Evolutionary conservation across 2,329 filamentous ascomycete species (phyloP), one percentile per base, ranked within the genome.

Genomic region (Colletotrichum sp.): DNA sequence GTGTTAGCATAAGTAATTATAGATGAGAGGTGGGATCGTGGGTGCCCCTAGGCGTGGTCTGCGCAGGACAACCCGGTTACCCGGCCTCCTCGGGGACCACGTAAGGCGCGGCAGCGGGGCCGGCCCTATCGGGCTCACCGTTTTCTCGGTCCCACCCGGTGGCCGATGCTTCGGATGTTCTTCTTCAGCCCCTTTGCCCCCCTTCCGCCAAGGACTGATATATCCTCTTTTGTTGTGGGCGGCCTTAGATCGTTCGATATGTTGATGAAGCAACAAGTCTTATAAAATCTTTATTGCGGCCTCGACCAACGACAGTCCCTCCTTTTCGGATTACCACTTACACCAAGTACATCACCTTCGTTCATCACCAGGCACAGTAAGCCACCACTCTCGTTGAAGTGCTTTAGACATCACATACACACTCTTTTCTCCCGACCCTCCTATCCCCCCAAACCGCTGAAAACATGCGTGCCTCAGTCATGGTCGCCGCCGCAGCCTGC

Each of bases 381-480:
- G 36, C 57, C 67, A 63, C 36, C 67, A 70, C 67, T 32, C 15
- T 64, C 21, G 28, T 64, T 61, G n/a, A 34, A 6, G 30, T 28
- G 28, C 6, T 39, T 4, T 34, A 64, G 3, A 32, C 34, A 32
- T n/a, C 34, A 36, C n/a, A n/a, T n/a, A n/a, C n/a, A n/a, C 32
- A 64, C 32, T 64, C 61, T 64, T 39, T 61, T 63, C 13, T 34
- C 6, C 26, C 48, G 7, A 24, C 4, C 16, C 5, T 32, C 15
- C 36, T 12, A 26, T 6, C 6, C 26, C 36, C 43, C 43, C 43
- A n/a, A 21, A n/a, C 32, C 21, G 16, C 13, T 34, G 28, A 24
- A 52, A 63, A 36, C 7, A 75, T 75, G 73, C 73, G 70, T 70
- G 48, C 70, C 13, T 73, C 70, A 26, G 64, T 71, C 71, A 61